Percentiles rank a stretch among this genome's conserved stretches.
Conservation (phyloP, 2,329 filamentous ascomycete genomes). For the Fusarium sp. region DNA sequence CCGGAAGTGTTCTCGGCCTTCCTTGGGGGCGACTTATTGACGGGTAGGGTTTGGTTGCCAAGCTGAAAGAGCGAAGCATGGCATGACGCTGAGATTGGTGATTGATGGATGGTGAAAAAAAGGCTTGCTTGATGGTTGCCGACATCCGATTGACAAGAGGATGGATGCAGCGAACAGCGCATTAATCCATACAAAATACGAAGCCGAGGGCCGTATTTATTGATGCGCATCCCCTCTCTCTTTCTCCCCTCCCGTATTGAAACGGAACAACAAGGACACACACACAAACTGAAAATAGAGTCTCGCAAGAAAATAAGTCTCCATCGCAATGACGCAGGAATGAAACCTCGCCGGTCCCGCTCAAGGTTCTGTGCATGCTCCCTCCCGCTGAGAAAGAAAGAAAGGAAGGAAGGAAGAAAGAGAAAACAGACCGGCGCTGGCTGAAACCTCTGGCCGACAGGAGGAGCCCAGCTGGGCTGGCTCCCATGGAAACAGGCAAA, state of each 20-base stretch:
- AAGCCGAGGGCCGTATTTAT: background rate
- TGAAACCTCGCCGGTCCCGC: constrained; percentile 34
- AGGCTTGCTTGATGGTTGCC: background rate
- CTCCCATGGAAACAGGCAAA: constrained; percentile 13
- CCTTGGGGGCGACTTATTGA: constrained; percentile 1
- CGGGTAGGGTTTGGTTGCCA: constrained; percentile 28
- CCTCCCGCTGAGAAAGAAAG: background rate
- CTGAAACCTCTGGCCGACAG: constrained; percentile 30
- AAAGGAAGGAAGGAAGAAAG: background rate
- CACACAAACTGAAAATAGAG: constrained; percentile 19
- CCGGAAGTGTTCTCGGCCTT: constrained; percentile 14
- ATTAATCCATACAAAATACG: background rate
- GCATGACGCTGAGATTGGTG: constrained; percentile 11
- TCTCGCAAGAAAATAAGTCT: constrained; percentile 5
- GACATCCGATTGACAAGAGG: background rate
- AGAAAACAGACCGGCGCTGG: background rate
- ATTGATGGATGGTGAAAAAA: background rate
- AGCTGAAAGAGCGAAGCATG: constrained; percentile 14
- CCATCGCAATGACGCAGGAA: constrained; percentile 37
- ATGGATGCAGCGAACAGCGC: constrained; percentile 1
- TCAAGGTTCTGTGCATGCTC: constrained; percentile 20
- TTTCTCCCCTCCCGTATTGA: constrained; percentile 5
- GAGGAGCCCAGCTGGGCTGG: background rate
- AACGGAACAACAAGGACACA: constrained; percentile 4
- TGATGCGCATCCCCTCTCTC: constrained; percentile 1